Percentiles rank a stretch among this genome's conserved stretches.
Evolutionary conservation across 495 filamentous ascomycete species (phyloP).

Genomic region (Aspergillus sparsus): DNA sequence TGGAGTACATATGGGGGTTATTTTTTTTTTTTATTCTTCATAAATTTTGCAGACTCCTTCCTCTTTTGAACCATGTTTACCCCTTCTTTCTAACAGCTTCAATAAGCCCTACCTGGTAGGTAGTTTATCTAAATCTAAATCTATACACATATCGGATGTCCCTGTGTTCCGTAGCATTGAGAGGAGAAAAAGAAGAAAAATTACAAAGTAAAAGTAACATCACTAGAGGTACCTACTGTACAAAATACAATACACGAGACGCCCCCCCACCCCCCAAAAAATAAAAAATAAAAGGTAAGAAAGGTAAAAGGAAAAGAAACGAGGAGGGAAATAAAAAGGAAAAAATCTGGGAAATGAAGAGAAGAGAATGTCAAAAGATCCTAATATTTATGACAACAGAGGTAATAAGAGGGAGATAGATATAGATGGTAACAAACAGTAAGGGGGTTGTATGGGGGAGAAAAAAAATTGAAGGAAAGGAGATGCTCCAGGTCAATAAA

Average conservation of each 20-base stretch:
- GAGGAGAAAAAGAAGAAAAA: conserved; percentile 23
- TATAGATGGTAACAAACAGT: conserved; percentile 19
- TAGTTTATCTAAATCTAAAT: too few relatives aligned
- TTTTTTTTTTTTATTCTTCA: background rate
- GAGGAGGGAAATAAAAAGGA: conserved; percentile 4
- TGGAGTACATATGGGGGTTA: conserved; percentile 1
- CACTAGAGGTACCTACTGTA: conserved; percentile 27
- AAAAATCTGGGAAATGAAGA: conserved; percentile 10
- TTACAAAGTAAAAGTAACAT: conserved; percentile 20
- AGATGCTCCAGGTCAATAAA: conserved; percentile 38
- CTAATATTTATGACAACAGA: conserved; percentile 22
- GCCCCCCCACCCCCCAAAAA: conserved; percentile 6
- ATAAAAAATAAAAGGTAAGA: conserved; percentile 5
- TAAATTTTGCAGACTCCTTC: background rate
- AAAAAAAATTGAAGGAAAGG: conserved; percentile 26
- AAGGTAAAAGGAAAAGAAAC: conserved; percentile 5
- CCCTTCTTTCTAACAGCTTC: background rate
- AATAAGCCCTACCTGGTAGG: background rate
- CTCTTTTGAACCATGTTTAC: background rate
- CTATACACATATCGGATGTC: too few relatives aligned
- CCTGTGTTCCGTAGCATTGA: background rate
- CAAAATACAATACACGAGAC: conserved; percentile 28
- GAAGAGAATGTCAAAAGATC: conserved; percentile 28
- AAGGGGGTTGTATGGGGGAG: conserved; percentile 11
- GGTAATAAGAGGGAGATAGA: conserved; percentile 24